Conservation (phyloP, 2,329 filamentous ascomycete genomes). For the Fusarium xylarioides region DNA sequence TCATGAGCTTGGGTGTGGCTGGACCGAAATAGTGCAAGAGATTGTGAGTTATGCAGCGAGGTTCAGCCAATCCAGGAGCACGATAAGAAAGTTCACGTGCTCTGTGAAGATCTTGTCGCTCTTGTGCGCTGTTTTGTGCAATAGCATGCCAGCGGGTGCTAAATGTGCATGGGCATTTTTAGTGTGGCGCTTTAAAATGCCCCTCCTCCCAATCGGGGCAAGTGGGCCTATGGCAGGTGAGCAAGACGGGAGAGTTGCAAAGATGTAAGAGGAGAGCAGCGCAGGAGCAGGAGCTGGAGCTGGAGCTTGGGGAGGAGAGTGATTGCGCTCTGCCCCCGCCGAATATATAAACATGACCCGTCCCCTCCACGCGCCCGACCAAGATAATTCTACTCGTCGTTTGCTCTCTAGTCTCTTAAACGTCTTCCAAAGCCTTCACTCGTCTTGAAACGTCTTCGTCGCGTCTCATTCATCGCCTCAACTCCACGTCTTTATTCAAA, state of each 20-base stretch:
- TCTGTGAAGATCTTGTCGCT: slow-evolving; percentile 12
- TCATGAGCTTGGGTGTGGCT: slow-evolving; percentile 40
- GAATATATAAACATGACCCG: slow-evolving; percentile 69
- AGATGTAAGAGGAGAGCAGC: slow-evolving; percentile 32
- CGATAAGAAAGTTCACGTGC: slow-evolving; percentile 3
- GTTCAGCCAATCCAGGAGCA: background rate
- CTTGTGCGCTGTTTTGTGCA: slow-evolving; percentile 36
- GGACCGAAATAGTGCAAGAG: slow-evolving; percentile 34
- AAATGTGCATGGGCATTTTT: slow-evolving; percentile 27
- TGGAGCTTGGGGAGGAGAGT: slow-evolving; percentile 50
- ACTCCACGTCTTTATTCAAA: slow-evolving; percentile 21
- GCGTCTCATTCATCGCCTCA: slow-evolving; percentile 42
- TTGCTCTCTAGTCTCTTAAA: slow-evolving; percentile 46
- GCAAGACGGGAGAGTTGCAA: slow-evolving; percentile 28
- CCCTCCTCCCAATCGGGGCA: slow-evolving; percentile 37
- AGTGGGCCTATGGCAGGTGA: slow-evolving; percentile 40
- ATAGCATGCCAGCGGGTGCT: slow-evolving; percentile 30
- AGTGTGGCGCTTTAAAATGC: slow-evolving; percentile 41
- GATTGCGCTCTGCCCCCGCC: slow-evolving; percentile 66
- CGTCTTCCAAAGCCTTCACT: slow-evolving; percentile 29
- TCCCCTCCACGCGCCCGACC: slow-evolving; percentile 63
- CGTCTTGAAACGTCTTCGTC: slow-evolving; percentile 21
- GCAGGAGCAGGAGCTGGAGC: slow-evolving; percentile 25
- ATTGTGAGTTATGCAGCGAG: slow-evolving; percentile 24
- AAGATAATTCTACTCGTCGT: slow-evolving; percentile 49